phyloP scores from a whole-genome alignment of 2,329 filamentous ascomycete species.

The Verticillium nonalfalfae region DNA sequence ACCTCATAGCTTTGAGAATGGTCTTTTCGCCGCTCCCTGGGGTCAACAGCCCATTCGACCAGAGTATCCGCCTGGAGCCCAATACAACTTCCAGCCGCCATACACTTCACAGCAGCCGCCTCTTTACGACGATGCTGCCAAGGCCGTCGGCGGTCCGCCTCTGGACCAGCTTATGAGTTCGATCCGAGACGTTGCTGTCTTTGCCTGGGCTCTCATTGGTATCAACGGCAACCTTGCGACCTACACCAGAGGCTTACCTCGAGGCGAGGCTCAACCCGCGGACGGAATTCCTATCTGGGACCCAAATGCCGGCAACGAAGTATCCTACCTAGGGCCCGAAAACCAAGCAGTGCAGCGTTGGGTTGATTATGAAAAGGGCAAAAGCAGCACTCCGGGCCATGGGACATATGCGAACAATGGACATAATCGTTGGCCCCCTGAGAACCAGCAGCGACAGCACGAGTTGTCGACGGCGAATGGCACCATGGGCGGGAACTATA shows the following conservation, averaged over 20 bases:
- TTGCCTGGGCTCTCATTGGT: conserved; percentile 75
- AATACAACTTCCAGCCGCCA: conserved; percentile 34
- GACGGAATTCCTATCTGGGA: conserved; percentile 58
- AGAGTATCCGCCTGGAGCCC: conserved; percentile 12
- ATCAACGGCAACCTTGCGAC: conserved; percentile 70
- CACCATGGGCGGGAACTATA: not conserved
- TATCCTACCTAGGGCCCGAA: conserved; percentile 25
- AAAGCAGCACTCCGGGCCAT: not conserved
- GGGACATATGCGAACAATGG: not conserved
- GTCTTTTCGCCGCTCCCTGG: conserved; percentile 77
- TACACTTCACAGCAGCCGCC: conserved; percentile 25
- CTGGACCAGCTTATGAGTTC: conserved; percentile 65
- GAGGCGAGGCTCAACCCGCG: conserved; percentile 56
- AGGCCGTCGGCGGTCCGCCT: conserved; percentile 45
- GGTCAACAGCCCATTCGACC: conserved; percentile 58
- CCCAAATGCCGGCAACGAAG: conserved; percentile 23
- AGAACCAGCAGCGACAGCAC: conserved; percentile 3
- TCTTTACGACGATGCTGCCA: conserved; percentile 37
- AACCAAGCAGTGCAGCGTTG: conserved; percentile 25
- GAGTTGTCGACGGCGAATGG: conserved; percentile 1
- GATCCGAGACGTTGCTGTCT: conserved; percentile 81
- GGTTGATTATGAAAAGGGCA: conserved; percentile 12
- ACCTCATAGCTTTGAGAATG: conserved; percentile 43
- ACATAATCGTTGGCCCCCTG: not conserved
- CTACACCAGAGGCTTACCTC: conserved; percentile 55